Conservation (phyloP, 108 stramenopile species). For the Skeletonema tropicum region DNA sequence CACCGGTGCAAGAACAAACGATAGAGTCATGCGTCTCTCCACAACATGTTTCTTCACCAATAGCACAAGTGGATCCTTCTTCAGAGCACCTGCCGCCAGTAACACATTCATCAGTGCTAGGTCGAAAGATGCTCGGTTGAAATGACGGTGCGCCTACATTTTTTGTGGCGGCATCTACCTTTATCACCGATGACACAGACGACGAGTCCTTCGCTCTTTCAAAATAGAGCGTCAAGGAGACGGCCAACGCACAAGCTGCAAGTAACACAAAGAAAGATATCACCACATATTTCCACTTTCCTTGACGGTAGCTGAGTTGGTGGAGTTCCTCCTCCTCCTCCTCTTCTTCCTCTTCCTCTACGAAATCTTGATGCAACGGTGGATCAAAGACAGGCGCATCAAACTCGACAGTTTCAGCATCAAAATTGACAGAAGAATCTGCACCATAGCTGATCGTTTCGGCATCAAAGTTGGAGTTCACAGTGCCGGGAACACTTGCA, state of each 20-base stretch:
- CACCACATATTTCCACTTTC: background rate
- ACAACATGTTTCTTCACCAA: background rate
- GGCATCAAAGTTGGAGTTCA: background rate
- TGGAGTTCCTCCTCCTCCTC: background rate
- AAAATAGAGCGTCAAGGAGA: background rate
- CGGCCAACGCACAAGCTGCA: constrained; percentile 2
- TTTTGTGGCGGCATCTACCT: background rate
- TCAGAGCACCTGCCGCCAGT: background rate
- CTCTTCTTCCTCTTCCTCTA: background rate
- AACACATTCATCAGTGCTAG: background rate
- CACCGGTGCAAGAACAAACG: background rate
- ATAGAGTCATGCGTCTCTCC: background rate
- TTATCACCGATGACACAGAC: background rate
- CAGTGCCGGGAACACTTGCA: background rate
- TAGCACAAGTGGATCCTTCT: background rate
- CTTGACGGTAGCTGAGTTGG: background rate
- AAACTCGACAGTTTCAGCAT: background rate
- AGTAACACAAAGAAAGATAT: background rate
- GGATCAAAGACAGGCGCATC: background rate
- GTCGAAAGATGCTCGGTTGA: background rate
- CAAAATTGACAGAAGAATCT: background rate
- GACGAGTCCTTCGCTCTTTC: background rate
- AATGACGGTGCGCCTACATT: background rate
- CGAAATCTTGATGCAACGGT: background rate
- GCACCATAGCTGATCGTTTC: background rate